A percentile compares a stretch with the other conserved stretches of the same genome.
These are phyloP conservation scores for Neopestalotiopsis clavispora DNA, from an alignment of 2,329 filamentous ascomycete species.

Conservation along the genomic window DNA sequence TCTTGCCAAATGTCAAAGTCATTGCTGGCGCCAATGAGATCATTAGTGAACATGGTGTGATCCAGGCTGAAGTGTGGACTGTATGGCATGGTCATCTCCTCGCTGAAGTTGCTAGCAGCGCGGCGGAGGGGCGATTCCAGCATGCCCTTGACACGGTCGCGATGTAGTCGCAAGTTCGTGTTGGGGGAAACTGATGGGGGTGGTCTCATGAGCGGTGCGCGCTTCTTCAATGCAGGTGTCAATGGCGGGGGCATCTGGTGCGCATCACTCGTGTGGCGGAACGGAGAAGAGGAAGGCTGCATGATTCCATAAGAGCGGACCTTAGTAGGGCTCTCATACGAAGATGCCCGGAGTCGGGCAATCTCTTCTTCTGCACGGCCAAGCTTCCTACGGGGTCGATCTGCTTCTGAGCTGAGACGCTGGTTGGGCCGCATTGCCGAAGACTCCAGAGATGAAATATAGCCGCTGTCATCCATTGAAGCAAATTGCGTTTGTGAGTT, in stretches of 20 bases:
- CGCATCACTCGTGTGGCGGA: constrained; percentile 58
- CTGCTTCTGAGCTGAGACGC: constrained; percentile 76
- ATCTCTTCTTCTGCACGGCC: constrained; percentile 96
- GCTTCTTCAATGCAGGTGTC: constrained; percentile 85
- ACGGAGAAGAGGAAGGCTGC: constrained; percentile 70
- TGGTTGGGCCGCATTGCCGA: constrained; percentile 79
- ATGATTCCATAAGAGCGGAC: constrained; percentile 58
- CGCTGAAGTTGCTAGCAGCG: constrained; percentile 52
- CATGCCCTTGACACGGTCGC: constrained; percentile 78
- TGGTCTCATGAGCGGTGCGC: constrained; percentile 56
- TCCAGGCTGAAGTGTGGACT: constrained; percentile 72
- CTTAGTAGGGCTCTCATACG: constrained; percentile 89
- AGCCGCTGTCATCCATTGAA: constrained; percentile 87
- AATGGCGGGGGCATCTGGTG: constrained; percentile 74
- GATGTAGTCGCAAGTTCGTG: constrained; percentile 88
- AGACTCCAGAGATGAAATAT: constrained; percentile 94
- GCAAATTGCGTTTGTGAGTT: constrained; percentile 75
- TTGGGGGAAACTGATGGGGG: constrained; percentile 88
- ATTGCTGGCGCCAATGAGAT: constrained; percentile 52
- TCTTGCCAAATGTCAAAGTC: constrained; percentile 69
- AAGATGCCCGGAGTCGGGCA: constrained; percentile 87
- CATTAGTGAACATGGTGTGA: constrained; percentile 57
- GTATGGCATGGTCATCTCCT: constrained; percentile 54
- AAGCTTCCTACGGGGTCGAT: constrained; percentile 81
- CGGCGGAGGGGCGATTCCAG: constrained; percentile 68